Percentiles rank a stretch among this genome's conserved stretches.
Conservation (phyloP, 352 stramenopile genomes). For the Phytopythium sindhum region DNA sequence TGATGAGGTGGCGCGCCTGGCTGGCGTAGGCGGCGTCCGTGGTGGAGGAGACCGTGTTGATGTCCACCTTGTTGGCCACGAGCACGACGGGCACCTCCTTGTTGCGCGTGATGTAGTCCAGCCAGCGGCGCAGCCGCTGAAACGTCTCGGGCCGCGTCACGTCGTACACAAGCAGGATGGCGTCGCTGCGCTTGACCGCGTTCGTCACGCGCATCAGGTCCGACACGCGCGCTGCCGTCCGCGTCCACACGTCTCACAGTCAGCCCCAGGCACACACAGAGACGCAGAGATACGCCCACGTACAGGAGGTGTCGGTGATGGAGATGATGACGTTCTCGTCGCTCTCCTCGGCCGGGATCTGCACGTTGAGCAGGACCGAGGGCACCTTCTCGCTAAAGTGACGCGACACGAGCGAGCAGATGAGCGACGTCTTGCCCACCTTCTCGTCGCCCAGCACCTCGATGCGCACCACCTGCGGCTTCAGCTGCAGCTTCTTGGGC, state of each 20-base stretch:
- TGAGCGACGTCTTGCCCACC: slow-evolving; percentile 90
- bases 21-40: slow-evolving; percentile 61
- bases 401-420: slow-evolving; percentile 86
- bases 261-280: background rate
- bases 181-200: slow-evolving; percentile 80
- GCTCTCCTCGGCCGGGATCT: slow-evolving; percentile 87
- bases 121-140: slow-evolving; percentile 77
- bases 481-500: slow-evolving; percentile 54
- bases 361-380: slow-evolving; percentile 82
- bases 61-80: slow-evolving; percentile 87
- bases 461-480: slow-evolving; percentile 84
- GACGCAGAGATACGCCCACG: slow-evolving; percentile 12
- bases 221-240: slow-evolving; percentile 46
- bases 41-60: slow-evolving; percentile 62
- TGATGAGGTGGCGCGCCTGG: slow-evolving; percentile 66
- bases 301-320: slow-evolving; percentile 87
- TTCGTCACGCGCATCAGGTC: slow-evolving; percentile 86
- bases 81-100: slow-evolving; percentile 87
- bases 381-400: slow-evolving; percentile 88
- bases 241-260: background rate
- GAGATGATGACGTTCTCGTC: slow-evolving; percentile 89
- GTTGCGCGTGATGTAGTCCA: slow-evolving; percentile 84
- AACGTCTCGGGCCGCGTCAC: slow-evolving; percentile 83
- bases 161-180: slow-evolving; percentile 86
- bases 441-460: slow-evolving; percentile 89